These are phyloP conservation scores for Amesomyces nigricolor DNA, from an alignment of 2,329 filamentous ascomycete species.

Conservation along the genomic window DNA sequence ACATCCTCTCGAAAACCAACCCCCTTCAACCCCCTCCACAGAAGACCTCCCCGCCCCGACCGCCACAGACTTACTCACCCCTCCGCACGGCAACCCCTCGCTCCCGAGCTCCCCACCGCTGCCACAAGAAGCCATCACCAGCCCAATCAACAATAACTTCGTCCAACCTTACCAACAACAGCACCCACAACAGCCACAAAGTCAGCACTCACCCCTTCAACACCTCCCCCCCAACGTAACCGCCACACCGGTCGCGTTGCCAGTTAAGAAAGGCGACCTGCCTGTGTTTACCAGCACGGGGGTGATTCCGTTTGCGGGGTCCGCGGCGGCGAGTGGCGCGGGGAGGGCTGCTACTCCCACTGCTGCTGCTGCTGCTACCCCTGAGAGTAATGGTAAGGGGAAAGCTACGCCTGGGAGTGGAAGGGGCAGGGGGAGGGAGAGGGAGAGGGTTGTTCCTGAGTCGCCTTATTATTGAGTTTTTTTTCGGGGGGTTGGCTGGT, in stretches of 20 bases:
- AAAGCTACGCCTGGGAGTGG: neutral
- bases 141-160: no score
- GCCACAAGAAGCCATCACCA: no score
- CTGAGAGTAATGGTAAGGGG: neutral
- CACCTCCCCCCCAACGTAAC: conserved; percentile 42
- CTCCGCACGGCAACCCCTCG: neutral
- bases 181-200: no score
- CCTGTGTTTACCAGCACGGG: conserved; percentile 39
- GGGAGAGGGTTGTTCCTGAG: neutral
- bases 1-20: neutral
- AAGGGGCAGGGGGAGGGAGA: neutral
- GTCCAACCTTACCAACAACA: no score
- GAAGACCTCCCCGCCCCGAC: neutral
- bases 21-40: neutral
- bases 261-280: conserved; percentile 35
- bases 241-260: conserved; percentile 21
- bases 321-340: no score
- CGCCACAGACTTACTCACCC: neutral
- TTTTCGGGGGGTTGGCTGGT: neutral
- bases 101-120: neutral
- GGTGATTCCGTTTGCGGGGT: conserved; percentile 43
- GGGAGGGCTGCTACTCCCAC: neutral
- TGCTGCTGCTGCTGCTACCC: neutral
- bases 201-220: neutral
- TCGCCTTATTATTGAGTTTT: neutral